Evolutionary conservation across 1,284 basidiomycete species (phyloP).

Genomic region (Testicularia cyperi): DNA sequence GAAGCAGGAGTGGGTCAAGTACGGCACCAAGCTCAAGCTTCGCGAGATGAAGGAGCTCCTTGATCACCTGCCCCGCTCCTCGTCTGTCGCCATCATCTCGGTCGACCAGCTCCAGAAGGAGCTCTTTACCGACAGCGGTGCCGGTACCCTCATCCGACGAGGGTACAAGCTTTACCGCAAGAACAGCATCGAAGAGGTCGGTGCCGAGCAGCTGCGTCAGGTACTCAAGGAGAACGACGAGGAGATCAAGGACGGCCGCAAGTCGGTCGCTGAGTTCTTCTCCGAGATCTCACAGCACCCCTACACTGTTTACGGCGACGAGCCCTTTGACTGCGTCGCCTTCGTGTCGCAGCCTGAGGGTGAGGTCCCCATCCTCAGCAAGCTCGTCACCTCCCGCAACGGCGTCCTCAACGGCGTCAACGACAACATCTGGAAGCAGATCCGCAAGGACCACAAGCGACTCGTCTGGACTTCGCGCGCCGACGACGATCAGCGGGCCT

Average conservation of each 20-base stretch:
- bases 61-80: conserved; percentile 95
- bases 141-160: conserved; percentile 93
- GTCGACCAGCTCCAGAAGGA: conserved; percentile 92
- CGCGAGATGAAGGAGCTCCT: conserved; percentile 99
- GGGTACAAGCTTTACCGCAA: conserved; percentile 97
- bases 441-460: conserved; percentile 90
- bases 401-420: conserved; percentile 91
- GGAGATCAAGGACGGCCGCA: conserved; percentile 79
- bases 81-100: conserved; percentile 96
- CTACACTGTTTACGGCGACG: conserved; percentile 95
- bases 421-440: conserved; percentile 94
- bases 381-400: conserved; percentile 82
- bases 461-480: conserved; percentile 95
- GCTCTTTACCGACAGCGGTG: conserved; percentile 96
- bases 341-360: conserved; percentile 88
- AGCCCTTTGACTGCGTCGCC: conserved; percentile 91
- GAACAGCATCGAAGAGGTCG: conserved; percentile 76
- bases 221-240: conserved; percentile 81
- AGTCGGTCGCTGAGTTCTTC: conserved; percentile 86
- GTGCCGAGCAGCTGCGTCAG: conserved; percentile 76
- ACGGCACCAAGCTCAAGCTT: conserved; percentile 97
- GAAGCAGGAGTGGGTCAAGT: conserved; percentile 99
- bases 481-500: conserved; percentile 91
- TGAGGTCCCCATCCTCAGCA: conserved; percentile 87
- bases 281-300: conserved; percentile 69